phyloP scores from a whole-genome alignment of 305 asterid species.

The Solanum chacoense region DNA sequence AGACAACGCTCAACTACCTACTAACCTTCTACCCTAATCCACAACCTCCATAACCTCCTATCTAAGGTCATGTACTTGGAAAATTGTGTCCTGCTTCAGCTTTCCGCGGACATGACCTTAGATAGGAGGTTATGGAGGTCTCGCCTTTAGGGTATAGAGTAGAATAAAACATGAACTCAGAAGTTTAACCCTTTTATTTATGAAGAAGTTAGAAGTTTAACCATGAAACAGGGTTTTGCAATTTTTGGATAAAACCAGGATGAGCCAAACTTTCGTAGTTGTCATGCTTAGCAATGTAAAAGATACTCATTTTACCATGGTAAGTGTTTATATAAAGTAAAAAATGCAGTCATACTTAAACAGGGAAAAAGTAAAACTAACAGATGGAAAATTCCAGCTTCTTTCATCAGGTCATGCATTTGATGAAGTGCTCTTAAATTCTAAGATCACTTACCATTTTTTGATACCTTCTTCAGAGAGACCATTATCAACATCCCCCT shows the following conservation, averaged over 20 bases:
- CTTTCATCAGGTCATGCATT: not conserved
- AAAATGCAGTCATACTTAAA: not conserved
- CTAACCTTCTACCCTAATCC: not conserved
- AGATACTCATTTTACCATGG: not conserved
- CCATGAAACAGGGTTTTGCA: not conserved
- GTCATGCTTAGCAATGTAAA: not conserved
- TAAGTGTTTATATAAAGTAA: not conserved
- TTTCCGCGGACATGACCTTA: not conserved
- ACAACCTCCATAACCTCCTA: not conserved
- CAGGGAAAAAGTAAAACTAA: not conserved
- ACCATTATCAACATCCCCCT: conserved; percentile 16
- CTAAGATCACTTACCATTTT: conserved; percentile 3
- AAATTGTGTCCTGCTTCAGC: not conserved
- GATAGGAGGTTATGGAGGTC: not conserved
- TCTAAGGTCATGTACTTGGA: not conserved
- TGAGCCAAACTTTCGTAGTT: not conserved
- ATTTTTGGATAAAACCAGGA: not conserved
- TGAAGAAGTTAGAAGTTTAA: not conserved
- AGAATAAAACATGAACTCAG: not conserved
- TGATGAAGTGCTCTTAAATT: not conserved
- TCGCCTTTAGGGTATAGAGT: not conserved
- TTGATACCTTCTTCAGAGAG: conserved; percentile 18
- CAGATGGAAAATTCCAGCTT: not conserved
- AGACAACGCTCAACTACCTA: not conserved
- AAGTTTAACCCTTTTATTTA: not conserved